Evolutionary conservation across 345 rosid species (phyloP).

Genomic region (Noccaea bulbosa): DNA sequence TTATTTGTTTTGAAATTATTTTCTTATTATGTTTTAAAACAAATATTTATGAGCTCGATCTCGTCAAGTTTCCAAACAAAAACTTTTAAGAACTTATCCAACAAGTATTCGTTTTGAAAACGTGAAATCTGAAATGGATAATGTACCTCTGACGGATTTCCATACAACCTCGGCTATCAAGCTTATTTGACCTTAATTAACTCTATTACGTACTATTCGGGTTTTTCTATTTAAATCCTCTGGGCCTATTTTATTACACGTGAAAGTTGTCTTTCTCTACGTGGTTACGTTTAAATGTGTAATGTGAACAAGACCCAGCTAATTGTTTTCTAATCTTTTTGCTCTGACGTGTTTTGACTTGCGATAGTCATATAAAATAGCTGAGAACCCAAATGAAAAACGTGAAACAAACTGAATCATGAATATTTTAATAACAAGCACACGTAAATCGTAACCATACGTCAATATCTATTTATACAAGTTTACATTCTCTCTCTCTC

Average conservation of each 20-base stretch:
- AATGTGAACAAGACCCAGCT: constrained; percentile 17
- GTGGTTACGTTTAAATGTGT: constrained; percentile 22
- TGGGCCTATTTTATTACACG: background rate
- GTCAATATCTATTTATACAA: constrained; percentile 11
- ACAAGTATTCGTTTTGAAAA: too few species aligned
- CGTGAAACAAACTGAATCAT: constrained; percentile 25
- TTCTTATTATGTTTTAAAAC: too few species aligned
- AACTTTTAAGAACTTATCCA: too few species aligned
- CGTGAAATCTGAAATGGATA: too few species aligned
- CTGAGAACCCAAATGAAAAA: constrained; percentile 20
- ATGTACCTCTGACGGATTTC: too few species aligned
- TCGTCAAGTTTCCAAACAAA: too few species aligned
- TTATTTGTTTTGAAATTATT: too few species aligned
- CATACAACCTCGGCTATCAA: too few species aligned
- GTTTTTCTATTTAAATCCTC: background rate
- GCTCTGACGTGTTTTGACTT: background rate
- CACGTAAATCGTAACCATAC: constrained; percentile 24
- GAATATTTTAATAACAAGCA: background rate
- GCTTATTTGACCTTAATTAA: background rate
- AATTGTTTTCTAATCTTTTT: background rate
- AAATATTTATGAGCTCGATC: too few species aligned
- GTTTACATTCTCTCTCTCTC: constrained; percentile 2
- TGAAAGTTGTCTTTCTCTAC: constrained; percentile 22
- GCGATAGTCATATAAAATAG: constrained; percentile 1
- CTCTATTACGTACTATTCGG: background rate